These are phyloP conservation scores for Skeletonema potamos DNA, from an alignment of 108 stramenopile species.

Conservation along the genomic window DNA sequence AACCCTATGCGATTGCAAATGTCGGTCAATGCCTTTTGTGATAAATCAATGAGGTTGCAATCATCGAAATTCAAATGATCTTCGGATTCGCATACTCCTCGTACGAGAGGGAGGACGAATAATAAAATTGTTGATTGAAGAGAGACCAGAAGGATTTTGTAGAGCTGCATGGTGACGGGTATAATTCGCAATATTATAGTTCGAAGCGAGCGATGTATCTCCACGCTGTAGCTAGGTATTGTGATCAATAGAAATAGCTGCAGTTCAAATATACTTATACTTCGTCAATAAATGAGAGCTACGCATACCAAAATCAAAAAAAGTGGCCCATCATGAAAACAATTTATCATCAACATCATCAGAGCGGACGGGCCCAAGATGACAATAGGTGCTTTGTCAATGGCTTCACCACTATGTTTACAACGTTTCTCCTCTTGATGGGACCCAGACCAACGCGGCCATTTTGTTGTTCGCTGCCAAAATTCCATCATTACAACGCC, in stretches of 20 bases:
- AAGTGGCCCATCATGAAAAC: too few relatives aligned
- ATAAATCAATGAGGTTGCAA: slow-evolving; percentile 28
- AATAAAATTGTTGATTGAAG: not conserved
- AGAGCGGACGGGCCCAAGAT: too few relatives aligned
- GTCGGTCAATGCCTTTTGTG: slow-evolving; percentile 14
- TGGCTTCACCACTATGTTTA: not conserved
- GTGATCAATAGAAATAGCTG: too few relatives aligned
- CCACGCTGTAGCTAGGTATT: too few relatives aligned
- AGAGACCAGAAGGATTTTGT: not conserved
- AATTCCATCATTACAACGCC: not conserved
- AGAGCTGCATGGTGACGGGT: not conserved
- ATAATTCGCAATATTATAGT: too few relatives aligned
- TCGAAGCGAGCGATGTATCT: too few relatives aligned
- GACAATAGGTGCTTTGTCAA: too few relatives aligned
- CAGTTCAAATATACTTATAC: too few relatives aligned
- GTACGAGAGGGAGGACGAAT: not conserved
- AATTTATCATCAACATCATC: too few relatives aligned
- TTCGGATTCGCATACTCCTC: slow-evolving; percentile 22
- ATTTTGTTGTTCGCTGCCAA: not conserved
- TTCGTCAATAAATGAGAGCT: too few relatives aligned
- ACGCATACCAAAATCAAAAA: too few relatives aligned
- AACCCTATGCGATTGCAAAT: slow-evolving; percentile 47
- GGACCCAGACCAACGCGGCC: not conserved
- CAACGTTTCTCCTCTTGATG: not conserved
- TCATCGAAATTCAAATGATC: slow-evolving; percentile 27